Evolutionary conservation across 176 grass and related monocot species (phyloP), one percentile per base, ranked within the genome.

Genomic region (Oryza punctata): DNA sequence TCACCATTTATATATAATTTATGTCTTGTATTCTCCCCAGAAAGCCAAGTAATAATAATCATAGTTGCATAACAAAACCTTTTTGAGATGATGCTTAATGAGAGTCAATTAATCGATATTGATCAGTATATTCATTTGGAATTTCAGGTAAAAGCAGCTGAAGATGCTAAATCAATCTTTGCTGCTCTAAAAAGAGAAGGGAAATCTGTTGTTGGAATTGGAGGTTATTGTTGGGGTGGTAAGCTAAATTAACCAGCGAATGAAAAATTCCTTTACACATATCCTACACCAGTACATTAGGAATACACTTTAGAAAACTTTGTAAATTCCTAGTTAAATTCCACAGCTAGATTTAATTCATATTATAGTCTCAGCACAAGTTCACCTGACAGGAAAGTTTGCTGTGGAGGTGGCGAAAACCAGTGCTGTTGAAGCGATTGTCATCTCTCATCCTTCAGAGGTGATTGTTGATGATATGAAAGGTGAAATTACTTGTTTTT

Each of bases 181-280:
- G 47, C 32, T 26, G 47, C 79, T 60, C 19, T 81, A 25, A 60
- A 41, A 33, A 71, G 12, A 23, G 67, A 81, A 1, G 23, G 52
- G 1, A 81, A 21, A 8, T 60, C 79, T 60, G 3, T 71, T 59
- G 30, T 70, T 16, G 79, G 79, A 28, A 23, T 81, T 43, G 67
- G 79, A 18, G 79, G 79, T 69, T 81, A 81, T 13, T 81, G 79
- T 70, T 81, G 79, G 79, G 79, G 79, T 2, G 67, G 79, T 81
- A 18, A 81, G 79, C 57, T 1, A 70, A 60, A 81, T 11, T 24
- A 61, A 57, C 12, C 6, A 49, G 32, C 28, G 6, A 21, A 69
- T 23, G 26, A 67, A 30, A 37, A 47, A 27, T 29, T 2, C 13
- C 21, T 49, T 65, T 12, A 28, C 25, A 28, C 25, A 27, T 27